A percentile compares a stretch with the other conserved stretches of the same genome.
phyloP scores from a whole-genome alignment of 78 protist genomes.

The Dictyostelium intermedium region DNA sequence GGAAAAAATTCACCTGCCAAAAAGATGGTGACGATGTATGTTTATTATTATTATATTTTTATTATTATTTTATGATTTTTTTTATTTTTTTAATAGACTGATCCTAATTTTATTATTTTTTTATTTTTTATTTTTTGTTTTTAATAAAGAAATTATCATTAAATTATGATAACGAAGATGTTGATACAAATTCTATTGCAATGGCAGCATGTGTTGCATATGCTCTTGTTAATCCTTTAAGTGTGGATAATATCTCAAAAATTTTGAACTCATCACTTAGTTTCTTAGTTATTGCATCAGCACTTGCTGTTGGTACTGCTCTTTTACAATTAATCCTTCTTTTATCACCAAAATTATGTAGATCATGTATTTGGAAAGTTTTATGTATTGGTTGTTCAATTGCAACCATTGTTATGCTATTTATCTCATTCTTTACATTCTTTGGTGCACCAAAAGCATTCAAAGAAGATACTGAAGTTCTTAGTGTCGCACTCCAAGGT shows the following conservation, averaged over 20 bases:
- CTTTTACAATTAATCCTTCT: conserved; percentile 39
- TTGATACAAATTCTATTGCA: not conserved
- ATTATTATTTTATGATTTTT: not conserved
- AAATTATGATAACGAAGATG: not conserved
- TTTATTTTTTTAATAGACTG: not conserved
- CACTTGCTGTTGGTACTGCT: conserved; percentile 34
- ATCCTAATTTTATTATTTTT: too few relatives aligned
- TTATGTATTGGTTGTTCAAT: conserved; percentile 47
- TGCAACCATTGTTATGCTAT: not conserved
- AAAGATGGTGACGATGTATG: not conserved
- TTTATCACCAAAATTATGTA: conserved; percentile 49
- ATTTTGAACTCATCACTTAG: conserved; percentile 32
- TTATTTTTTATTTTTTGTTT: not conserved
- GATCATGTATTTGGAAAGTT: conserved; percentile 50
- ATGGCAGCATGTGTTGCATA: not conserved
- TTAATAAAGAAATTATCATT: not conserved
- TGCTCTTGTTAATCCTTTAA: not conserved
- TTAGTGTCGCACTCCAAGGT: not conserved
- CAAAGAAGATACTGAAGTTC: not conserved
- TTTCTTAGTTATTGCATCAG: conserved; percentile 42
- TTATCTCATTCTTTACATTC: conserved; percentile 18
- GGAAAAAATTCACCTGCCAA: conserved; percentile 31
- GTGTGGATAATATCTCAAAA: not conserved
- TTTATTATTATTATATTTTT: not conserved
- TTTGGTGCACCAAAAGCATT: conserved; percentile 30